Conservation (phyloP, 164 flowering plant genomes). For the Umbilicus rupestris region DNA sequence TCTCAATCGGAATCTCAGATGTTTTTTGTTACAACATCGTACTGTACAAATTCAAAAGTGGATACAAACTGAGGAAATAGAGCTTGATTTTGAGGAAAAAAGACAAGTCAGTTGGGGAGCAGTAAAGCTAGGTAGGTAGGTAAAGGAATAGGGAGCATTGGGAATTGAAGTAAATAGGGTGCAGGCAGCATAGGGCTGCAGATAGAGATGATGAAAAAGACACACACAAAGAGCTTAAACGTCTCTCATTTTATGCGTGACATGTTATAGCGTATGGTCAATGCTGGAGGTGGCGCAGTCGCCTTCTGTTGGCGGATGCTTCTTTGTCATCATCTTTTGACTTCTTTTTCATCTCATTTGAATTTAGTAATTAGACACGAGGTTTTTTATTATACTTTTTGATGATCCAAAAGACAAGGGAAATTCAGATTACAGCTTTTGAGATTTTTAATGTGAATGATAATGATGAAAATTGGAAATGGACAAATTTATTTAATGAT, state of each 20-base stretch:
- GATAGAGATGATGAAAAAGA: conserved; percentile 6
- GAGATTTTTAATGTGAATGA: neutral
- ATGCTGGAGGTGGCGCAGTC: conserved; percentile 8
- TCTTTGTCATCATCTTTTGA: neutral
- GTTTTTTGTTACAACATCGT: no score
- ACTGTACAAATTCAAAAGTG: no score
- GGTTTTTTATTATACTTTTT: neutral
- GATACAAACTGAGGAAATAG: neutral
- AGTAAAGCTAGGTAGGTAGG: neutral
- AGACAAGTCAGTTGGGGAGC: neutral
- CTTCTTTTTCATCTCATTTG: neutral
- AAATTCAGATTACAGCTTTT: neutral
- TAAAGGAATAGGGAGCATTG: neutral
- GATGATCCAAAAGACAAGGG: neutral
- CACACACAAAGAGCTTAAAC: neutral
- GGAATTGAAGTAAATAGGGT: conserved; percentile 6
- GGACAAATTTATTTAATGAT: neutral
- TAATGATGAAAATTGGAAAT: neutral
- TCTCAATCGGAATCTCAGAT: neutral
- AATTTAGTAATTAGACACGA: neutral
- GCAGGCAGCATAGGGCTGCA: conserved; percentile 6
- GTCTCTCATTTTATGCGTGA: conserved; percentile 1
- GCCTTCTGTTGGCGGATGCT: neutral
- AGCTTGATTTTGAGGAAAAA: neutral
- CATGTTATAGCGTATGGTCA: neutral